phyloP scores from a whole-genome alignment of 257 asterid genomes.

The Knoxia roxburghii region DNA sequence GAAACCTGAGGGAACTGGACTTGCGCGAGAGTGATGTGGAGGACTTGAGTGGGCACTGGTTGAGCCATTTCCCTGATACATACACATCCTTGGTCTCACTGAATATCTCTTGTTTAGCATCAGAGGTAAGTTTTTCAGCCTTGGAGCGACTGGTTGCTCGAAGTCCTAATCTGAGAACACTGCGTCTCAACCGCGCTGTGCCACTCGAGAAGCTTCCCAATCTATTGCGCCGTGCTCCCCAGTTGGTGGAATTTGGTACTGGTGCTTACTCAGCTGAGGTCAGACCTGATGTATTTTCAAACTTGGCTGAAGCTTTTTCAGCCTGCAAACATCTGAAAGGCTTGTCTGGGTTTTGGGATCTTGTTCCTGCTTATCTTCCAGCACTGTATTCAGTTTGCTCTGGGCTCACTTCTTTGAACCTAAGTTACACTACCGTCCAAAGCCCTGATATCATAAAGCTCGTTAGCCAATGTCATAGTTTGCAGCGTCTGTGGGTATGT shows the following conservation, averaged over 20 bases:
- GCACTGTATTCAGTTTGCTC: constrained; percentile 64
- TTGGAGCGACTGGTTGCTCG: constrained; percentile 39
- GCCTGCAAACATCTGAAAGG: constrained; percentile 67
- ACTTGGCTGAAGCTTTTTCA: constrained; percentile 57
- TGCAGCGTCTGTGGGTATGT: constrained; percentile 85
- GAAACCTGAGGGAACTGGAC: constrained; percentile 45
- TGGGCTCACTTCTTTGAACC: constrained; percentile 66
- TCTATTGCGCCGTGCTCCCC: constrained; percentile 39
- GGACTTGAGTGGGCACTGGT: constrained; percentile 51
- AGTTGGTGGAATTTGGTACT: constrained; percentile 33
- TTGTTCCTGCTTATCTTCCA: constrained; percentile 78
- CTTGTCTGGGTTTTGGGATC: constrained; percentile 93
- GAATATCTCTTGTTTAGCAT: constrained; percentile 34
- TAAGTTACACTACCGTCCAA: constrained; percentile 67
- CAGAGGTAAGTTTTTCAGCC: constrained; percentile 39
- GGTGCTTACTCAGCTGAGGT: constrained; percentile 37
- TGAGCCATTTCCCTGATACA: constrained; percentile 39
- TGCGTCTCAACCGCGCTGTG: constrained; percentile 41
- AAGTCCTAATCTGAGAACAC: constrained; percentile 34
- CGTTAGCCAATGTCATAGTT: constrained; percentile 59
- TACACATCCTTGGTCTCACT: constrained; percentile 39
- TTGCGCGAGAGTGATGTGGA: constrained; percentile 47
- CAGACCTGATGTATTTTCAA: constrained; percentile 39
- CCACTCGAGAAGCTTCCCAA: constrained; percentile 42
- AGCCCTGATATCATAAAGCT: constrained; percentile 70